Conservation (phyloP, 164 flowering plant genomes). For the Dillenia suffruticosa region DNA sequence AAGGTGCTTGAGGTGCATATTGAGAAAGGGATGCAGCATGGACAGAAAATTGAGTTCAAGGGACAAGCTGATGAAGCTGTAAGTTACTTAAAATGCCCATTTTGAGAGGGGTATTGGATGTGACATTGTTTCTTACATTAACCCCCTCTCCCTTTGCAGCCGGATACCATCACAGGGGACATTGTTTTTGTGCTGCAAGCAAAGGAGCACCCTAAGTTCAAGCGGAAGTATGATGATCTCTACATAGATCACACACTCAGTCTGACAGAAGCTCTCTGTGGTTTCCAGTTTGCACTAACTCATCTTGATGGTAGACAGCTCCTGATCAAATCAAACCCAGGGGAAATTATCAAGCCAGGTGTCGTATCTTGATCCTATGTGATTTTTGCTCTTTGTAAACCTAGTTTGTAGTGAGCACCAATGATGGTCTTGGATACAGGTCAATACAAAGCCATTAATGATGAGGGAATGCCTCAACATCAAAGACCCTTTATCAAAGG, state of each 20-base stretch:
- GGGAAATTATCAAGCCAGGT: conserved; percentile 57
- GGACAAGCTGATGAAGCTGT: conserved; percentile 77
- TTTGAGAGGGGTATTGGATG: background rate
- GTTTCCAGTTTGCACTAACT: conserved; percentile 46
- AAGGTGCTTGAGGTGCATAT: conserved; percentile 65
- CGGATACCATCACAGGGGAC: conserved; percentile 52
- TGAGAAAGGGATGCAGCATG: conserved; percentile 76
- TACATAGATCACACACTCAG: conserved; percentile 40
- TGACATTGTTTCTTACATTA: background rate
- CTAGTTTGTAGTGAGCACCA: background rate
- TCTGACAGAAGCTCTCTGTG: conserved; percentile 54
- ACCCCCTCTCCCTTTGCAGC: conserved; percentile 29
- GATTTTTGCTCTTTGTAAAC: background rate
- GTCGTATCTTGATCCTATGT: background rate
- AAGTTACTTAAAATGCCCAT: conserved; percentile 7
- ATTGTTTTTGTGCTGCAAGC: conserved; percentile 48
- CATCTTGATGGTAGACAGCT: conserved; percentile 59
- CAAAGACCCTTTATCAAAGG: conserved; percentile 68
- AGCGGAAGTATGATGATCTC: conserved; percentile 43
- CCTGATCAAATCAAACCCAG: conserved; percentile 49
- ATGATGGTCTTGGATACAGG: conserved; percentile 21
- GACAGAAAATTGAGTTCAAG: conserved; percentile 48
- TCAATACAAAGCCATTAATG: conserved; percentile 56
- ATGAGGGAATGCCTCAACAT: conserved; percentile 69
- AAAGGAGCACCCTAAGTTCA: conserved; percentile 51